Evolutionary conservation across 2,329 filamentous ascomycete genomes (phyloP), one percentile per base, ranked within the genome.

Genomic region (Coniochaeta sp.): DNA sequence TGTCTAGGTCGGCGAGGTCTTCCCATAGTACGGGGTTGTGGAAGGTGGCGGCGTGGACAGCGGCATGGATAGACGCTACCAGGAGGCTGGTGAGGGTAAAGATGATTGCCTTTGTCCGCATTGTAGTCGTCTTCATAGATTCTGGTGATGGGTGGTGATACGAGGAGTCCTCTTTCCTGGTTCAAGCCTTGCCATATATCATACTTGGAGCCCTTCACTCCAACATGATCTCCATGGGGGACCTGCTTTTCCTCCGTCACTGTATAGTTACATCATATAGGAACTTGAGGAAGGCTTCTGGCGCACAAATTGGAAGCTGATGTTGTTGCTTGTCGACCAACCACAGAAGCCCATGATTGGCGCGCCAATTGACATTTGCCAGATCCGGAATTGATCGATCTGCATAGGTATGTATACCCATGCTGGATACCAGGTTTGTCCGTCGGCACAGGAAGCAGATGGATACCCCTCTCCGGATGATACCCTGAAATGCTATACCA

Each of bases 1-100:
- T 73, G 64, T 85, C 82, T 19, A 80, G 73, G 63, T 85, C 82
- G 0, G 82, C 77, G 38, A 82, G 74, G 64, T 85, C 82, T 59
- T 81, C 73, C 73, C 78, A 85, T 2, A 84, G 68, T n/a, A 84
- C 72, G 0, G 81, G 82, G 64, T 84, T 83, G 16, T 68, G 71
- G 65, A 80, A 79, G 17, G 65, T 66, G 16, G 50, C 28, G 14
- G 58, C 36, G 12, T 12, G 16, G 36, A 17, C 36, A 12, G 36
- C 36, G 16, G 36, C 6, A 31, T 31, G 36, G 36, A 38, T 38
- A 17, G 16, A 17, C 12, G 36, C 12, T 12, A 12, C 12, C 6
- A 38, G 36, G 12, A 38, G 11, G 36, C 12, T 38, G 11, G 36
- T 38, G 28, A 31, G 28, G 28, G 9, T 31, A 9, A 31, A 31